Conservation (phyloP, 129 eudicot genomes). For the Arctium lappa region DNA sequence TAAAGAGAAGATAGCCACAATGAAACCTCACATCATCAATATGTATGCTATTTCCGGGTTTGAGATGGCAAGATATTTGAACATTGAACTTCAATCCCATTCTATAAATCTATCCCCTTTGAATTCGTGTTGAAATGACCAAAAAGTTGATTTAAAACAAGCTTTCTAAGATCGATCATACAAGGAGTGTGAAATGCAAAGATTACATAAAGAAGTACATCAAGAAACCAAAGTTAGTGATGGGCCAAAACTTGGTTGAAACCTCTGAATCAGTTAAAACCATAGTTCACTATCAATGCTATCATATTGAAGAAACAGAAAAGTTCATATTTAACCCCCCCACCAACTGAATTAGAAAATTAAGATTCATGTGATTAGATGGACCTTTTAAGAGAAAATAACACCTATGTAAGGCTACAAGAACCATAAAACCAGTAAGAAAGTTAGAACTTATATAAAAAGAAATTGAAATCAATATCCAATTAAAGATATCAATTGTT, state of each 20-base stretch:
- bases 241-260: neutral
- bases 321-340: neutral
- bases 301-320: neutral
- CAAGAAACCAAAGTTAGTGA: neutral
- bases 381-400: neutral
- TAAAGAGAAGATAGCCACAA: slow-evolving; percentile 11
- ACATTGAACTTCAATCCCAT: slow-evolving; percentile 1
- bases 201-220: neutral
- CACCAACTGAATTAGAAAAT: neutral
- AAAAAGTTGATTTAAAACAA: neutral
- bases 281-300: neutral
- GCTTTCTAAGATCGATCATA: neutral
- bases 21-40: neutral
- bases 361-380: neutral
- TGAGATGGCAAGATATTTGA: neutral
- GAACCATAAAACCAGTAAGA: neutral
- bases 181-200: neutral
- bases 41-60: neutral
- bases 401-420: neutral
- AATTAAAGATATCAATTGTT: neutral
- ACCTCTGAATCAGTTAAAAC: neutral
- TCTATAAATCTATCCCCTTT: neutral
- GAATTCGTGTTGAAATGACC: neutral
- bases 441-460: neutral
- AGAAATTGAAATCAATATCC: neutral